These are phyloP conservation scores for Cryomyces antarcticus DNA, from an alignment of 495 filamentous ascomycete genomes.

Conservation along the genomic window DNA sequence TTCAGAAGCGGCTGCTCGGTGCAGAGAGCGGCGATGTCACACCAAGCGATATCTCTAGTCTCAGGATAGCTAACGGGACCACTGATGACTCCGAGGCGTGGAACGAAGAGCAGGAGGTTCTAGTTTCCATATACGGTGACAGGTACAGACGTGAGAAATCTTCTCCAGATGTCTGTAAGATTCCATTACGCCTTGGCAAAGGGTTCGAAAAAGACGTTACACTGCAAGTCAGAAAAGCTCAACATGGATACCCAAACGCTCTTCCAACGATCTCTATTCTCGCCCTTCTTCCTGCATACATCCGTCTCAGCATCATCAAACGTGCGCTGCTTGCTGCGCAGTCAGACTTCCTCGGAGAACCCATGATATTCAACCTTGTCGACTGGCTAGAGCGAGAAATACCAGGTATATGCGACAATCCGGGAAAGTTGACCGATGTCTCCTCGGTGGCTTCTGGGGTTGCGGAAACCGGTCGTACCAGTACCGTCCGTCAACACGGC, in stretches of 20 bases:
- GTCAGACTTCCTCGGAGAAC: constrained; percentile 50
- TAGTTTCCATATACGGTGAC: constrained; percentile 62
- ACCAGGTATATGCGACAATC: constrained; percentile 52
- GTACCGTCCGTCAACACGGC: constrained; percentile 1
- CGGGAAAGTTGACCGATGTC: constrained; percentile 66
- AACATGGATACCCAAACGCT: constrained; percentile 44
- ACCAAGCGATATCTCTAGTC: not conserved
- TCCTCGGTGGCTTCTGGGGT: constrained; percentile 36
- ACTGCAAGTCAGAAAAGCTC: constrained; percentile 32
- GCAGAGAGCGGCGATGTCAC: not conserved
- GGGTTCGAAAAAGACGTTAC: constrained; percentile 12
- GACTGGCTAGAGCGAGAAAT: constrained; percentile 80
- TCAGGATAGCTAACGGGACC: not conserved
- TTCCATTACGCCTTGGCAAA: constrained; percentile 29
- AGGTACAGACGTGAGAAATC: constrained; percentile 34
- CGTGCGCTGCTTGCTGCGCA: constrained; percentile 49
- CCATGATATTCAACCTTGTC: constrained; percentile 72
- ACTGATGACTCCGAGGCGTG: constrained; percentile 32
- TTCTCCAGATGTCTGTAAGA: constrained; percentile 33
- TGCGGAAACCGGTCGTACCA: constrained; percentile 17
- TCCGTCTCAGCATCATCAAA: constrained; percentile 73
- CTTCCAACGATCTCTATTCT: constrained; percentile 57
- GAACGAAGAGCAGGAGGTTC: constrained; percentile 62
- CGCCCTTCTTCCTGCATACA: constrained; percentile 65
- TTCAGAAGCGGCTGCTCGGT: constrained; percentile 47